phyloP scores from a whole-genome alignment of 2,329 filamentous ascomycete genomes.

The Penicillium sp. region DNA sequence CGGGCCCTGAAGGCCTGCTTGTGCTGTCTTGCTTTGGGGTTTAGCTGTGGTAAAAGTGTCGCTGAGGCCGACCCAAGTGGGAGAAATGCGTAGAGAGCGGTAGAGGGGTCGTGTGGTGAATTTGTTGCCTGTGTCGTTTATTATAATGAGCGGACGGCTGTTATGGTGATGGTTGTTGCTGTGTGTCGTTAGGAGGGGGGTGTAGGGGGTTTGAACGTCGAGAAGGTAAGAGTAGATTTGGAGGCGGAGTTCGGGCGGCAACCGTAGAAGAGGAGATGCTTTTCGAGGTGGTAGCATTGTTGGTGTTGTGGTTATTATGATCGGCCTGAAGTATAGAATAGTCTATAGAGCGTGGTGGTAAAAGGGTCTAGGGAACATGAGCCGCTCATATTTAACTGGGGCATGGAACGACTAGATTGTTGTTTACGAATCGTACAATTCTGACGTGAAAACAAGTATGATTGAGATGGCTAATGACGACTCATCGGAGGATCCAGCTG shows the following conservation, averaged over 20 bases:
- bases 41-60: conserved; percentile 16
- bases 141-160: conserved; percentile 36
- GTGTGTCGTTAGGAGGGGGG: conserved; percentile 21
- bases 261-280: conserved; percentile 29
- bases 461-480: neutral
- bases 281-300: conserved; percentile 2
- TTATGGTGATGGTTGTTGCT: neutral
- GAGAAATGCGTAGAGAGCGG: conserved; percentile 38
- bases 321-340: neutral
- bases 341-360: neutral
- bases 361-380: neutral
- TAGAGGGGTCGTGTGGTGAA: conserved; percentile 39
- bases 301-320: neutral
- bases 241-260: conserved; percentile 39
- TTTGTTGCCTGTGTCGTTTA: conserved; percentile 38
- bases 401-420: neutral
- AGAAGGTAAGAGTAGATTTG: conserved; percentile 42
- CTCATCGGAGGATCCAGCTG: neutral
- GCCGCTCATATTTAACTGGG: neutral
- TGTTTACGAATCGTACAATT: neutral
- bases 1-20: conserved; percentile 23
- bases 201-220: conserved; percentile 37
- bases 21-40: neutral
- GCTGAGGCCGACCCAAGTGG: conserved; percentile 39
- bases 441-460: neutral